Percentiles rank a stretch among this genome's conserved stretches.
These are phyloP conservation scores for Solanum lycopersicoides DNA, from an alignment of 257 asterid genomes.

Conservation along the genomic window DNA sequence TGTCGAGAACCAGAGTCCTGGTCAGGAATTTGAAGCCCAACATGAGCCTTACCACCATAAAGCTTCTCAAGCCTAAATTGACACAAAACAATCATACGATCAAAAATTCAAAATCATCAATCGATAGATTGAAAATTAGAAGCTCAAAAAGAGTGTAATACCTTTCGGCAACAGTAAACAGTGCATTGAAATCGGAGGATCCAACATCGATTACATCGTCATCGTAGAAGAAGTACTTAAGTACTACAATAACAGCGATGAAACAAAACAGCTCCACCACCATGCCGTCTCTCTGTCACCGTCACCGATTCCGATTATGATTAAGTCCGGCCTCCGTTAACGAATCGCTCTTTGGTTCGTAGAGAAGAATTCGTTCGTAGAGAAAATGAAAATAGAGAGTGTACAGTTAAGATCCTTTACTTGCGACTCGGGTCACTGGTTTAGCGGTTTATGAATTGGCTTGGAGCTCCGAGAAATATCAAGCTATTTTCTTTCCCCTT, in stretches of 20 bases:
- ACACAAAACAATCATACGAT: background rate
- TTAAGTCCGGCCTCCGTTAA: background rate
- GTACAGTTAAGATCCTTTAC: background rate
- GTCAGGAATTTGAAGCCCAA: conserved; percentile 82
- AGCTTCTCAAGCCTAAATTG: conserved; percentile 51
- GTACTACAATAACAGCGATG: conserved; percentile 23
- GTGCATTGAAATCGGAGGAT: conserved; percentile 47
- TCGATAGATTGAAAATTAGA: background rate
- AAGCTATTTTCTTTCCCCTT: background rate
- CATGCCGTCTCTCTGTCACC: conserved; percentile 19
- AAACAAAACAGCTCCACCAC: conserved; percentile 58
- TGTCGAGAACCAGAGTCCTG: conserved; percentile 58
- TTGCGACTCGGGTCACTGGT: background rate
- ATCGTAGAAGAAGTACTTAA: conserved; percentile 47
- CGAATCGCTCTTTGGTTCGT: background rate
- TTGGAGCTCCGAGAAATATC: background rate
- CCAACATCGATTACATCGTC: conserved; percentile 42
- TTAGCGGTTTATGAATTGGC: background rate
- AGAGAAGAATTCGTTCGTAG: background rate
- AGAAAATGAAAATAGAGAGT: background rate
- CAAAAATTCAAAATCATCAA: background rate
- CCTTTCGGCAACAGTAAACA: conserved; percentile 70
- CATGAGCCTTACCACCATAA: conserved; percentile 47
- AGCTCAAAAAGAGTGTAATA: background rate
- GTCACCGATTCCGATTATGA: background rate